Base-by-base conservation (phyloP, 352 stramenopile species). In the Phytophthora ramorum region DNA sequence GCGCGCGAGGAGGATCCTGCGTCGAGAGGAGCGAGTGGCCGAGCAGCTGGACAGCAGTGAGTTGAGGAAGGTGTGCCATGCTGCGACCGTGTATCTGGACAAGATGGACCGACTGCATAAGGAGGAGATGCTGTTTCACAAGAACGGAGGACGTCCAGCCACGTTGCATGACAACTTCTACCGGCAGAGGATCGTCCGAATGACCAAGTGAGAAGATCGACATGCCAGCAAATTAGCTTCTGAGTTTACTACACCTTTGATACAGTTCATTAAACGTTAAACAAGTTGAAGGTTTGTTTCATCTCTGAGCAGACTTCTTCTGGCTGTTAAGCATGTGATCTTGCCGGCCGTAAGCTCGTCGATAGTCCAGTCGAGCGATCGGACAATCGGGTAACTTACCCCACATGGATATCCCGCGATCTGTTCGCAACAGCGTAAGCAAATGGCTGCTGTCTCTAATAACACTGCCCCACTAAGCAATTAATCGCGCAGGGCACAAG, bases 81-180 rank as follows among this genome's bases (percentile, higher is more conserved):
- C 86, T 8, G 86, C 86, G 4, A 65, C 59, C 1, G 75, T 92
- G 48, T 93, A 95, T 58, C 58, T 92, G 54, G 49, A 73, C 59
- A 93, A 92, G 71, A 91, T 84, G 43, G 70, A 82, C 22, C 67
- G 63, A 17, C 70, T 94, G 62, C 82, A 94, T 49, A 66, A 77
- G 20, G 76, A 92, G 51, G 65, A 85, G 24, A 46, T 80, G 62
- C 55, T 78, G 35, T 48, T 67, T 19, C 59, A 76, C 14, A 58
- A 40, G 30, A 76, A 71, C 3, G 69, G 76, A 22, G 46, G 60
- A 64, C 47, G 55, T 38, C 35, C 72, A 34, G 44, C 46, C 38
- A 50, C 66, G 24, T 50, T 92, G 17, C 65, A 87, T 26, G 86
- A 95, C 68, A 91, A 93, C 60, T 95, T 92, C 45, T 92, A 93